phyloP scores from a whole-genome alignment of 1,284 basidiomycete species.

The Sphagnurus paluster region DNA sequence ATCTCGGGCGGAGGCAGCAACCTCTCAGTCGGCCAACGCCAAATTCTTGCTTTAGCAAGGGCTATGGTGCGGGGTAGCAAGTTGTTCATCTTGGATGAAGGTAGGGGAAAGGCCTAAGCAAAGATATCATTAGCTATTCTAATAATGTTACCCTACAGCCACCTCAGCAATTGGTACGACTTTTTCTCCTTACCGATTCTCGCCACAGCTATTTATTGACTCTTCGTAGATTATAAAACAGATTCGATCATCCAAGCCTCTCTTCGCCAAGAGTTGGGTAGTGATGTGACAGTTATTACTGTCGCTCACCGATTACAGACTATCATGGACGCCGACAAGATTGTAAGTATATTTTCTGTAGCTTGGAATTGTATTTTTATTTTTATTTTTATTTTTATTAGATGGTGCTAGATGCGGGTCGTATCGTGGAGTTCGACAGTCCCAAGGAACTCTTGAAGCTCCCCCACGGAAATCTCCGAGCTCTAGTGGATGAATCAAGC shows the following conservation, averaged over 20 bases:
- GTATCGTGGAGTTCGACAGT: slow-evolving; percentile 52
- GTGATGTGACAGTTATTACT: slow-evolving; percentile 61
- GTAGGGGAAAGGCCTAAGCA: slow-evolving; percentile 31
- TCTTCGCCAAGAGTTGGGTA: slow-evolving; percentile 50
- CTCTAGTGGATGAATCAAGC: slow-evolving; percentile 60
- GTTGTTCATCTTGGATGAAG: slow-evolving; percentile 61
- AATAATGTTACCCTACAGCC: slow-evolving; percentile 28
- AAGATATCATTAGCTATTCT: not conserved
- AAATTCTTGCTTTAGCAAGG: slow-evolving; percentile 61
- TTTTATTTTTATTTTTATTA: too few species aligned
- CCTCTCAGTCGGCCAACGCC: slow-evolving; percentile 71
- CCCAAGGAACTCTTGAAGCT: slow-evolving; percentile 62
- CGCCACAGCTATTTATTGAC: slow-evolving; percentile 11
- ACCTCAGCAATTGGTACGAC: slow-evolving; percentile 52
- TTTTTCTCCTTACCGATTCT: not conserved
- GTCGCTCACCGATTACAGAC: slow-evolving; percentile 72
- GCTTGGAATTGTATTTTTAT: not conserved
- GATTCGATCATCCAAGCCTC: slow-evolving; percentile 60
- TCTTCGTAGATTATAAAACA: slow-evolving; percentile 52
- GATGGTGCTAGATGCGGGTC: slow-evolving; percentile 40
- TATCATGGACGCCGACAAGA: slow-evolving; percentile 66
- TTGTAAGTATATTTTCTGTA: slow-evolving; percentile 24
- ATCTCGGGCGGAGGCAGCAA: slow-evolving; percentile 64
- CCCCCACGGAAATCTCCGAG: slow-evolving; percentile 49
- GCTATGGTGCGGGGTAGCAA: slow-evolving; percentile 61